Base-by-base conservation (phyloP, 495 filamentous ascomycete genomes). In the Daldinia decipiens region DNA sequence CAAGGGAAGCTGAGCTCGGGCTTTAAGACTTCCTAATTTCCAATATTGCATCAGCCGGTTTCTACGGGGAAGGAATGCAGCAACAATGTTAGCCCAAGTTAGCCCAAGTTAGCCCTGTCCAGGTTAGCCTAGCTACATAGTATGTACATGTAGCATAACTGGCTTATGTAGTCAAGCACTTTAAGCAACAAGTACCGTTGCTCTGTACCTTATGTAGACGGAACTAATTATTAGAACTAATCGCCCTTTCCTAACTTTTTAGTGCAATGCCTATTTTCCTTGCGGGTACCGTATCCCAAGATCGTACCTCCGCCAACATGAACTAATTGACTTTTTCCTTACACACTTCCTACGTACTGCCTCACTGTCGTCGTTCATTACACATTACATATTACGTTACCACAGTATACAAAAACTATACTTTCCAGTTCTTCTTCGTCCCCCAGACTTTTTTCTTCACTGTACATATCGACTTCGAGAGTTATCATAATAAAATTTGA, bases 361-460 rank as follows among this genome's bases (percentile, higher is more conserved):
- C 62, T 60, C 62, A 59, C 45, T 32, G 43, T 64, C 62, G 68
- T 74, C 64, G 59, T 64, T 71, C 67, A 67, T 70, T 71, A 60
- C 67, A 26, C 26, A 1, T 26, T n/a, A n/a, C 21, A 24, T 24
- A 24, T 24, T 24, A 24, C 21, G 64, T 70, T 71, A 60, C 50
- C 32, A 63, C 52, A 59, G n/a, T 60, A 65, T 26, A 26, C 19
- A 27, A 59, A 27, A 59, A 59, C 34, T 59, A 59, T 62, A 43
- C 64, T 54, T 47, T 51, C 8, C 47, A 64, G 27, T 38, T 29
- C 36, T 39, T 13, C 24, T 52, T 47, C 17, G 34, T 59, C 40
- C 32, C 52, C 40, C 19, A 2, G 47, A 9, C 43, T 12, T 47
- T 52, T 47, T 56, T 34, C 51, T 56, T 34, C 51, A 59, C 6